A percentile compares a stretch with the other conserved stretches of the same genome.
Conservation (phyloP, 345 rosid genomes). For the Ailanthus altissimus region DNA sequence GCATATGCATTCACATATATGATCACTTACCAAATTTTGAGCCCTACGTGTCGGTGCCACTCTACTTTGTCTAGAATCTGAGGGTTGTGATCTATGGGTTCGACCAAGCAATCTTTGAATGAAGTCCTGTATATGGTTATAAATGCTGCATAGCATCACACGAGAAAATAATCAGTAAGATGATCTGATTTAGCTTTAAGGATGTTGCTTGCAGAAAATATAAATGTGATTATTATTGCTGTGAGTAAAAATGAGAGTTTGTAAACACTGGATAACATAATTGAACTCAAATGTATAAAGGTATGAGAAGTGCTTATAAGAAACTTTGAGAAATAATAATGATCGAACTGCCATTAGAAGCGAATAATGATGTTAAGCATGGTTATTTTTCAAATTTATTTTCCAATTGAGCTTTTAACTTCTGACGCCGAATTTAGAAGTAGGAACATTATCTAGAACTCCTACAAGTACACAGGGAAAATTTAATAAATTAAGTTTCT, state of each 20-base stretch:
- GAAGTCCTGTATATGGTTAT: constrained; percentile 51
- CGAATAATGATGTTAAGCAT: no score
- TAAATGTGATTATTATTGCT: background rate
- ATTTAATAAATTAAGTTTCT: no score
- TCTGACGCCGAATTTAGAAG: no score
- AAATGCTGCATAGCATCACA: constrained; percentile 41
- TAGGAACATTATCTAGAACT: no score
- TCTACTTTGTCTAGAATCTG: constrained; percentile 27
- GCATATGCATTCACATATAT: background rate
- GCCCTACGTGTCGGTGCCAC: constrained; percentile 13
- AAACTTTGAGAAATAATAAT: background rate
- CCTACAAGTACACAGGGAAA: no score
- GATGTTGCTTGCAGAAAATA: no score
- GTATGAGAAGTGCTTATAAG: background rate
- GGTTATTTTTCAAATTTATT: no score
- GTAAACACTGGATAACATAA: background rate
- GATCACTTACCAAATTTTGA: constrained; percentile 40
- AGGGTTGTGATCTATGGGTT: constrained; percentile 27
- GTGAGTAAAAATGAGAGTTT: background rate
- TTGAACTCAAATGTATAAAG: background rate
- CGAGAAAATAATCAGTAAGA: constrained; percentile 10
- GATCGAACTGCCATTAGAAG: background rate
- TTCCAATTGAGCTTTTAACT: no score
- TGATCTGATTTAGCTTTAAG: no score
- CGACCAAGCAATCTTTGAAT: constrained; percentile 33